phyloP scores from a whole-genome alignment of 768 basidiomycete species.

The Floccularia luteovirens region DNA sequence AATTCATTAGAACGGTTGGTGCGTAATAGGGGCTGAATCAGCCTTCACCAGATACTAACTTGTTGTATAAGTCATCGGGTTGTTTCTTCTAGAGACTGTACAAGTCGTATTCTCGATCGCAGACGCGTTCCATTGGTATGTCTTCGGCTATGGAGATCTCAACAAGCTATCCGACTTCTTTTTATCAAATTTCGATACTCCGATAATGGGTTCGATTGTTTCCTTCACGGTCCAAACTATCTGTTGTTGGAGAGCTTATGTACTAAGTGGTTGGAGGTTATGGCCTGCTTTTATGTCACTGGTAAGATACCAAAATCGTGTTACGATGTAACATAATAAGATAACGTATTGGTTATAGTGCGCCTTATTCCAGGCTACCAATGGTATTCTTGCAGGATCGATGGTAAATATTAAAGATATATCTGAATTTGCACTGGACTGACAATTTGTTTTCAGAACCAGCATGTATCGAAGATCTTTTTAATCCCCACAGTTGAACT shows the following conservation, averaged over 20 bases:
- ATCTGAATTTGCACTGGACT: too few relatives aligned
- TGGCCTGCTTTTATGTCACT: conserved; percentile 6
- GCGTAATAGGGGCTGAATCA: neutral
- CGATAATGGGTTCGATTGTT: conserved; percentile 11
- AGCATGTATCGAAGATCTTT: too few relatives aligned
- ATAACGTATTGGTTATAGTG: too few relatives aligned
- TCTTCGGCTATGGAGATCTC: conserved; percentile 11
- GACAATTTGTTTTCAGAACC: too few relatives aligned
- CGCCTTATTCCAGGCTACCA: too few relatives aligned
- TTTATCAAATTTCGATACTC: conserved; percentile 12
- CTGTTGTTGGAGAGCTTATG: conserved; percentile 12
- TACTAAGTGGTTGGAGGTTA: conserved; percentile 5
- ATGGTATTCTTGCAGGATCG: too few relatives aligned
- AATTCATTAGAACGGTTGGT: neutral
- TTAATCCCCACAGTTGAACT: too few relatives aligned
- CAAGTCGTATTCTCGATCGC: conserved; percentile 13
- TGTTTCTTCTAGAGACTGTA: conserved; percentile 11
- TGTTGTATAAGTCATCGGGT: conserved; percentile 9
- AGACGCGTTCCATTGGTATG: conserved; percentile 17
- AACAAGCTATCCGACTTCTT: conserved; percentile 8
- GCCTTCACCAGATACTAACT: neutral
- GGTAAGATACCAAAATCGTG: neutral
- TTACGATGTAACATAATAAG: too few relatives aligned
- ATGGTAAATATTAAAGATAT: too few relatives aligned
- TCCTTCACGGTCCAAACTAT: conserved; percentile 12